Percentiles rank a stretch among this genome's conserved stretches.
Evolutionary conservation across 2,329 filamentous ascomycete species (phyloP).

Genomic region (Drechslerella stenobrocha): DNA sequence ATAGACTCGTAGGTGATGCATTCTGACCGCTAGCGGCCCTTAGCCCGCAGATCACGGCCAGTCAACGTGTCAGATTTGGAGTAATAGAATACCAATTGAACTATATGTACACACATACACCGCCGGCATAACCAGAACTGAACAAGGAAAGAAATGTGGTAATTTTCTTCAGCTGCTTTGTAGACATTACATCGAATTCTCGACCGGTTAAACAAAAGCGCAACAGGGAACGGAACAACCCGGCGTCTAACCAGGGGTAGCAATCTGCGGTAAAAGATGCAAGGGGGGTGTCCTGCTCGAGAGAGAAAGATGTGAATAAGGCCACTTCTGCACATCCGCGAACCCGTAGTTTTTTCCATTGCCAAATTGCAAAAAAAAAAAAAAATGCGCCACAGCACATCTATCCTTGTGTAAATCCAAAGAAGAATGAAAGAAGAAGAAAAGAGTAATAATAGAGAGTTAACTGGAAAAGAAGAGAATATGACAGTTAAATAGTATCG

Average conservation of each 20-base stretch:
- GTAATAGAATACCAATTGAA: background rate
- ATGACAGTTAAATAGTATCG: slow-evolving; percentile 56
- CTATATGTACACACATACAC: background rate
- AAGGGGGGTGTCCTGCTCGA: slow-evolving; percentile 2
- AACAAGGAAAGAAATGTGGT: background rate
- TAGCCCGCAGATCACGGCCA: too few species aligned
- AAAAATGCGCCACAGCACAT: slow-evolving; percentile 39
- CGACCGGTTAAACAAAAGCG: slow-evolving; percentile 8
- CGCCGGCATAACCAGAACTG: background rate
- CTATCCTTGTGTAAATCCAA: slow-evolving; percentile 17
- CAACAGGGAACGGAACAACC: slow-evolving; percentile 8
- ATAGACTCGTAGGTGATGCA: too few species aligned
- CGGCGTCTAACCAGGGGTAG: too few species aligned
- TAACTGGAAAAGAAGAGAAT: slow-evolving; percentile 5
- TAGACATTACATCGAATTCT: slow-evolving; percentile 44
- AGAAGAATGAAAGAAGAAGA: slow-evolving; percentile 16
- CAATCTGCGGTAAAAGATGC: background rate
- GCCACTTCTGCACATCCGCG: background rate
- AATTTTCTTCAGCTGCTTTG: slow-evolving; percentile 9
- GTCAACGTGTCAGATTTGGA: too few species aligned
- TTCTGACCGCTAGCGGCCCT: too few species aligned
- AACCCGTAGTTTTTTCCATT: too few species aligned
- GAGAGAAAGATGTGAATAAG: background rate
- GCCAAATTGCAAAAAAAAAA: too few species aligned
- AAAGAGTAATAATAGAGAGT: slow-evolving; percentile 54